Conservation (phyloP, 495 filamentous ascomycete genomes). For the Penicillium egyptiacum region DNA sequence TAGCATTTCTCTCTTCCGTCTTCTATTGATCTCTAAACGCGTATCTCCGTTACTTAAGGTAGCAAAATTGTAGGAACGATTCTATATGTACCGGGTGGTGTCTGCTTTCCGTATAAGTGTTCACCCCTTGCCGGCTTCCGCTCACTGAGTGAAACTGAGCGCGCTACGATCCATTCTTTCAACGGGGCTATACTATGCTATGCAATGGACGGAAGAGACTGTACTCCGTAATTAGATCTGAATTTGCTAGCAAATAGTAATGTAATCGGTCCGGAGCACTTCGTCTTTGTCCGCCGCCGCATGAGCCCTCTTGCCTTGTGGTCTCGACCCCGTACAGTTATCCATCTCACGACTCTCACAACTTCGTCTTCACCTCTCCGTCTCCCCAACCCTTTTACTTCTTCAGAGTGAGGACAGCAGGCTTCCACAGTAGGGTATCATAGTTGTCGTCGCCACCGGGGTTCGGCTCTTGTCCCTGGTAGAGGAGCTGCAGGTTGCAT, state of each 20-base stretch:
- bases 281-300: not conserved
- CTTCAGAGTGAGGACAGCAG: constrained; percentile 53
- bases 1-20: not conserved
- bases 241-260: not conserved
- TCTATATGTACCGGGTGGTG: no score
- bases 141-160: no score
- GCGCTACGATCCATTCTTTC: not conserved
- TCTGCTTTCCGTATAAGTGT: no score
- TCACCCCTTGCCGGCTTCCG: no score
- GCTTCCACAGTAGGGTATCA: constrained; percentile 43
- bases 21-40: no score
- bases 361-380: not conserved
- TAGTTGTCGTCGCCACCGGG: constrained; percentile 17
- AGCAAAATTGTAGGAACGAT: not conserved
- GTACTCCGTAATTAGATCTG: not conserved
- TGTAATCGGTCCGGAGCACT: not conserved
- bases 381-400: constrained; percentile 6
- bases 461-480: constrained; percentile 49
- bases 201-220: not conserved
- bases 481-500: constrained; percentile 60
- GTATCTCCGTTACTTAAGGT: not conserved
- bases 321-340: no score
- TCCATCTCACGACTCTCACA: no score
- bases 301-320: not conserved
- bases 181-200: not conserved